Base-by-base conservation (phyloP, 1,284 basidiomycete genomes). In the Schizophyllum amplum region DNA sequence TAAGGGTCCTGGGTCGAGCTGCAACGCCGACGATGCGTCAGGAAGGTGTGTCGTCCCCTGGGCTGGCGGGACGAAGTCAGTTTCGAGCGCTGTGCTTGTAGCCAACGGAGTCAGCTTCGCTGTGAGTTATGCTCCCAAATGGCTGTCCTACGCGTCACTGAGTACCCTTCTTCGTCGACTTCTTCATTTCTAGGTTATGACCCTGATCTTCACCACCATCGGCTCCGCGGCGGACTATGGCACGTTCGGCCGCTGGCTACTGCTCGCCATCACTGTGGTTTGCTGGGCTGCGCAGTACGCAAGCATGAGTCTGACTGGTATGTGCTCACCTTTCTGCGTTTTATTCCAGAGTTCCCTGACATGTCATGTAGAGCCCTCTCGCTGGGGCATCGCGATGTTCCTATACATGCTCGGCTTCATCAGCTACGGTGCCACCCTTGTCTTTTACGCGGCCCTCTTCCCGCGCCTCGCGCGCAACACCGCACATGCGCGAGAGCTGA, bases 211-310 rank as follows among this genome's bases (percentile, higher is more conserved):
- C 72, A 88, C 90, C 1, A 86, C 87, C 0, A 83, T 94, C 51
- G 87, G 88, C 24, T 88, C 87, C 9, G 82, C 86, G 0, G 89
- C 87, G 0, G 90, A 92, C 67, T 92, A 90, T 64, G 88, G 90
- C n/a, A 80, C 75, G 0, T 90, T 90, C 66, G 82, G 89, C 48
- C 81, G 84, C 5, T 90, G 86, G 82, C 72, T 92, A 11, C 76
- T 92, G 5, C 75, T 91, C 20, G 75, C 75, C 22, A 72, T 88
- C 26, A 92, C 90, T 1, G 69, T 84, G 26, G 75, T 93, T 9
- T 89, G 86, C 58, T 92, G 89, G 87, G 87, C 71, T 4, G 81
- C 88, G 5, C 87, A 90, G 64, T 92, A 87, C 60, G 84, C 83
- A 0, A 86, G 82, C 69, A 82, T 92, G 75, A 79, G 80, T 15